Percentiles rank a stretch among this genome's conserved stretches.
phyloP scores from a whole-genome alignment of 2,329 filamentous ascomycete species.

The Aspergillus sp. region DNA sequence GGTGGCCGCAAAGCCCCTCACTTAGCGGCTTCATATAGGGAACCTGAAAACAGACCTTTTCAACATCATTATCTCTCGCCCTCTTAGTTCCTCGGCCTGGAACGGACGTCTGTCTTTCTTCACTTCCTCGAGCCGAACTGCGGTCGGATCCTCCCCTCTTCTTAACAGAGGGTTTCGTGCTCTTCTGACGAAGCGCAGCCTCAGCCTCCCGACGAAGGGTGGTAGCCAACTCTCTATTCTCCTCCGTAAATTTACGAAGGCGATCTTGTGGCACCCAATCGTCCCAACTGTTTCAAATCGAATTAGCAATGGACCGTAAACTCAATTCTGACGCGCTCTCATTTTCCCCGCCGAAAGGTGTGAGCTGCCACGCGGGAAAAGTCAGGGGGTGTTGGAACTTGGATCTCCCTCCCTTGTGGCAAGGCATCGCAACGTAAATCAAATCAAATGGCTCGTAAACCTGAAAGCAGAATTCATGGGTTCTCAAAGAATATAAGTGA shows the following conservation, averaged over 20 bases:
- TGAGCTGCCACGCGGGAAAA: slow-evolving; percentile 1
- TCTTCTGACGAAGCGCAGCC: slow-evolving; percentile 34
- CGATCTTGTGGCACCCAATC: slow-evolving; percentile 96
- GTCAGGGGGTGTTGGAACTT: not conserved
- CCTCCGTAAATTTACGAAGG: slow-evolving; percentile 88
- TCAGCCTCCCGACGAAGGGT: slow-evolving; percentile 46
- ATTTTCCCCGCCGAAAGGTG: not conserved
- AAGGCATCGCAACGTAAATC: not conserved
- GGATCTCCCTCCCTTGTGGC: not conserved
- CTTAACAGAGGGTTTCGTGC: slow-evolving; percentile 36
- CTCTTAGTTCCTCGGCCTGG: slow-evolving; percentile 46
- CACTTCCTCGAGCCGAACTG: slow-evolving; percentile 45
- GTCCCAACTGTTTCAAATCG: slow-evolving; percentile 68
- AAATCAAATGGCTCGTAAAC: not conserved
- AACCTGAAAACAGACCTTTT: slow-evolving; percentile 40
- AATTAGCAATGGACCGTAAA: slow-evolving; percentile 14
- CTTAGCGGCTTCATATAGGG: not conserved
- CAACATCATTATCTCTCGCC: slow-evolving; percentile 47
- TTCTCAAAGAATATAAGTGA: not conserved
- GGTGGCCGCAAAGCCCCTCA: slow-evolving; percentile 1
- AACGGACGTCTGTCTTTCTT: slow-evolving; percentile 46
- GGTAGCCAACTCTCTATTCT: slow-evolving; percentile 84
- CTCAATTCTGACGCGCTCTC: not conserved
- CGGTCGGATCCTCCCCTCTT: slow-evolving; percentile 43
- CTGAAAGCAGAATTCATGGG: not conserved